Percentiles rank a stretch among this genome's conserved stretches.
These are phyloP conservation scores for Hibiscus tridactylites DNA, from an alignment of 345 rosid species.

Conservation along the genomic window DNA sequence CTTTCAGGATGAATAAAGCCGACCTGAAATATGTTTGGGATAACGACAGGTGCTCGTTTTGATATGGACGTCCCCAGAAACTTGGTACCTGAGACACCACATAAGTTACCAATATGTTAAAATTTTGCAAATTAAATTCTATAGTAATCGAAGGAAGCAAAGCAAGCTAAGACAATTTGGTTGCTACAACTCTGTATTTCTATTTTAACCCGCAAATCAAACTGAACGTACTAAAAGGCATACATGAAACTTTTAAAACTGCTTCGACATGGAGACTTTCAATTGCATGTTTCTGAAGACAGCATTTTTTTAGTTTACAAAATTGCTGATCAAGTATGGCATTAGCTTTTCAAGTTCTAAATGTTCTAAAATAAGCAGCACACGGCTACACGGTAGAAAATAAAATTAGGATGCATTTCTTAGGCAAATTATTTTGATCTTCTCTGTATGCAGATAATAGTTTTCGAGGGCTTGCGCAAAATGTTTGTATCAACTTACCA, in stretches of 20 bases:
- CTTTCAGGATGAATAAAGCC: slow-evolving; percentile 29
- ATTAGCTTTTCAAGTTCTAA: too few species aligned
- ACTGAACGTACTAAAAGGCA: neutral
- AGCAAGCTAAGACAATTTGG: neutral
- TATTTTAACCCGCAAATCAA: neutral
- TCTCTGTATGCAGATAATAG: neutral
- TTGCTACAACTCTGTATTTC: neutral
- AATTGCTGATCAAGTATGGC: neutral
- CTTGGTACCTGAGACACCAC: slow-evolving; percentile 31
- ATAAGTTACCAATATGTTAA: neutral
- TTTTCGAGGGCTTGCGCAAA: neutral
- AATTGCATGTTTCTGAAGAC: neutral
- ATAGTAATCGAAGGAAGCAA: neutral
- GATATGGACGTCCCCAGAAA: slow-evolving; percentile 22
- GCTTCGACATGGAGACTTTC: neutral
- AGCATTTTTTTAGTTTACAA: neutral
- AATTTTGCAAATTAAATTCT: neutral
- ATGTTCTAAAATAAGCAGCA: too few species aligned
- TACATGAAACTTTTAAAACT: neutral
- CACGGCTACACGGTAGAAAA: neutral
- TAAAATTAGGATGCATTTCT: neutral
- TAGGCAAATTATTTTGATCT: neutral
- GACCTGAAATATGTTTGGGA: slow-evolving; percentile 40
- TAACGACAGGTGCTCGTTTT: slow-evolving; percentile 33
- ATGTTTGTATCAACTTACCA: neutral